A percentile compares a stretch with the other conserved stretches of the same genome.
phyloP scores from a whole-genome alignment of 2,329 filamentous ascomycete species.

The Penicillium sp. region DNA sequence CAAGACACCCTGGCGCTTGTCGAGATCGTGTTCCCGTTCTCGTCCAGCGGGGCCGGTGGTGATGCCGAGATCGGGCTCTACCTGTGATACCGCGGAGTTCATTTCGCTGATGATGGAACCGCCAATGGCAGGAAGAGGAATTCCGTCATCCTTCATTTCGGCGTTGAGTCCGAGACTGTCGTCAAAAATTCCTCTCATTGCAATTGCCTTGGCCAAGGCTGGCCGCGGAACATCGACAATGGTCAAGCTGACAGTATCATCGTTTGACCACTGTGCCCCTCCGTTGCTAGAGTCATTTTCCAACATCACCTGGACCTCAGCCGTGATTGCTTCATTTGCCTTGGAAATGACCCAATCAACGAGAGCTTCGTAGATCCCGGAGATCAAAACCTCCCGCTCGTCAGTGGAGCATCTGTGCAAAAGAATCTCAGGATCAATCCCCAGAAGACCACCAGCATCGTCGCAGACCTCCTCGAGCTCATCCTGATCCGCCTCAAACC shows the following conservation, averaged over 20 bases:
- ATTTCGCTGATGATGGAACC: constrained; percentile 85
- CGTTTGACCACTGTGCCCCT: constrained; percentile 64
- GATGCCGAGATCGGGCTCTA: constrained; percentile 77
- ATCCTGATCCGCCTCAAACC: constrained; percentile 82
- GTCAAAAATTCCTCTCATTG: constrained; percentile 88
- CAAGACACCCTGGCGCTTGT: constrained; percentile 78
- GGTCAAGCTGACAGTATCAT: constrained; percentile 85
- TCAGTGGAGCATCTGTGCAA: constrained; percentile 77
- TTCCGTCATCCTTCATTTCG: constrained; percentile 95
- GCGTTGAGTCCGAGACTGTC: constrained; percentile 90
- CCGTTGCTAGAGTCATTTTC: constrained; percentile 68
- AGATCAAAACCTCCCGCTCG: constrained; percentile 79
- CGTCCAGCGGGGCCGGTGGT: constrained; percentile 66
- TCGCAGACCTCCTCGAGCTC: constrained; percentile 83
- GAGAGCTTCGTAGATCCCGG: constrained; percentile 86
- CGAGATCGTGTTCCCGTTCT: constrained; percentile 75
- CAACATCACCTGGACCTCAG: constrained; percentile 69
- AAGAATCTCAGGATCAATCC: constrained; percentile 82
- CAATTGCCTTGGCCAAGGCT: constrained; percentile 80
- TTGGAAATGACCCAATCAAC: constrained; percentile 93
- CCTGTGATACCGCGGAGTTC: constrained; percentile 75
- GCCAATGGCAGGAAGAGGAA: constrained; percentile 72
- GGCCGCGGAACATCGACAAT: constrained; percentile 83
- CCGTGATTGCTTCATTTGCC: constrained; percentile 80
- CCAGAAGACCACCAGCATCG: constrained; percentile 83